These are phyloP conservation scores for Stipa capillata DNA, from an alignment of 176 grass and related monocot species.

Conservation along the genomic window DNA sequence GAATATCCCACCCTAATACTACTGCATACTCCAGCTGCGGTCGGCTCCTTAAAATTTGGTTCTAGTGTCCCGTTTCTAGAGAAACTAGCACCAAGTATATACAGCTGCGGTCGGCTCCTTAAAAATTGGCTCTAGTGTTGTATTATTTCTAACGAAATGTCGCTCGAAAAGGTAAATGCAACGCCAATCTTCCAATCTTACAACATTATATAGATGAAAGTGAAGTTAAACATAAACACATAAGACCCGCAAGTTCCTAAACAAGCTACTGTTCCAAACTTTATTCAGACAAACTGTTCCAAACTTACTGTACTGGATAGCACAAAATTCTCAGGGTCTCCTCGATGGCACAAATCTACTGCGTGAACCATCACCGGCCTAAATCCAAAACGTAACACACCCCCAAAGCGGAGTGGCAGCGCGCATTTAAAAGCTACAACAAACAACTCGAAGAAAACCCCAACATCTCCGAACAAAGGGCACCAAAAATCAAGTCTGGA, in stretches of 20 bases:
- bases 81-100: not conserved
- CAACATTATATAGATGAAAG: too few relatives aligned
- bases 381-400: not conserved
- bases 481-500: not conserved
- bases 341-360: not conserved
- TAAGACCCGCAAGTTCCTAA: not conserved
- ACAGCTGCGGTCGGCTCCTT: too few relatives aligned
- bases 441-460: not conserved
- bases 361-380: not conserved
- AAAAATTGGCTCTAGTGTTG: not conserved
- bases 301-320: not conserved
- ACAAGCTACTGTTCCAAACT: not conserved
- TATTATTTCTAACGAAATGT: not conserved
- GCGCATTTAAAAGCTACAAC: not conserved
- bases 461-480: not conserved
- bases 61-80: not conserved
- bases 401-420: too few relatives aligned
- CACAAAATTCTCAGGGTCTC: not conserved
- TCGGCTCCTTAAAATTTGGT: not conserved
- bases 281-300: not conserved
- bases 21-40: not conserved
- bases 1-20: not conserved
- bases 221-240: not conserved
- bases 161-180: not conserved
- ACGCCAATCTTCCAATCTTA: not conserved